Base-by-base conservation (phyloP, 2,329 filamentous ascomycete genomes). In the Zasmidium angulare region DNA sequence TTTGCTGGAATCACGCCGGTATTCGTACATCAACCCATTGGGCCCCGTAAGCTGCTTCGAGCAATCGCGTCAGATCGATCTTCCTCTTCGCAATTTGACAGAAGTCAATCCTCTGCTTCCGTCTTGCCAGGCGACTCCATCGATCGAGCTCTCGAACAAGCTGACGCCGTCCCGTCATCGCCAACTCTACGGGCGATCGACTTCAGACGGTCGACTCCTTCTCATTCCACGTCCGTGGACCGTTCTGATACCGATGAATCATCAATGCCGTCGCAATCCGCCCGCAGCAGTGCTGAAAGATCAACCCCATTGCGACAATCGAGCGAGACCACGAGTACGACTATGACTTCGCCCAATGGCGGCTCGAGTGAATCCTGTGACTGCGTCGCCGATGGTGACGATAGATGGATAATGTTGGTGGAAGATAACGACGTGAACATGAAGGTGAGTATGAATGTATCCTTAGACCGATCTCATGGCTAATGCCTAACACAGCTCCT, bases 381-480 rank as follows among this genome's bases (percentile, higher is more conserved):
- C n/a, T n/a, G 26, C 26, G 26, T 6, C 26, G 26, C 26, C 6
- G 26, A 29, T 4, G 11, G 26, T 29, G 26, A 29, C 11, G n/a
- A n/a, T n/a, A n/a, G n/a, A n/a, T 29, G 26, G 26, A 29, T 29
- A 29, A 50, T 70, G 6, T 50, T 70, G 0, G 68, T 69, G 2
- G 68, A 70, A 48, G 68, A 70, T 54, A 70, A 70, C 49, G 36
- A 55, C 7, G 55, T 68, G 50, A 68, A 67, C 49, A 49, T 60
- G 58, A 60, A 26, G 53, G 43, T 43, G 46, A 12, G 29, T 53
- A 14, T 24, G 12, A 46, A 17, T 12, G 9, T 36, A 14, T 36
- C 14, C 7, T 36, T 7, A 7, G 14, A 36, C 7, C 29, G 7
- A 36, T 36, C 29, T 7, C 36, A 43, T n/a, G 19, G 26, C 14